Conservation (phyloP, 768 basidiomycete species). For the Galerina sulciceps region DNA sequence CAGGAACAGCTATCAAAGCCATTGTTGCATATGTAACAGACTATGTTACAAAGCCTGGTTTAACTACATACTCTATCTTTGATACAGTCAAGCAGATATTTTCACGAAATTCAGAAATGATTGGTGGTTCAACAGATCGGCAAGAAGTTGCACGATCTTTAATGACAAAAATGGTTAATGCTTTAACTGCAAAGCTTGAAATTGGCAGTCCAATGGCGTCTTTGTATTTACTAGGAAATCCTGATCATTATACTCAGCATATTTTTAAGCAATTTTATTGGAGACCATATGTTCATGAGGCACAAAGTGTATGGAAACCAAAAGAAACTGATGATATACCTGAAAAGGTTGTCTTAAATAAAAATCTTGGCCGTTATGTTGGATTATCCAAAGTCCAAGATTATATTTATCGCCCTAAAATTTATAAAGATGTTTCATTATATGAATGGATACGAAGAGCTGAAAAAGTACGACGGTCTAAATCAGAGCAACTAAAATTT, state of each 20-base stretch:
- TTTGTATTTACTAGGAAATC: conserved; percentile 37
- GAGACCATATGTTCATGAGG: conserved; percentile 32
- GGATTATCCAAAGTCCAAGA: conserved; percentile 32
- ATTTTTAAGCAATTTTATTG: conserved; percentile 36
- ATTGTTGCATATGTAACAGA: conserved; percentile 43
- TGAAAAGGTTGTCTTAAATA: conserved; percentile 24
- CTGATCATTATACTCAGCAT: conserved; percentile 44
- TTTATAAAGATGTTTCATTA: conserved; percentile 15
- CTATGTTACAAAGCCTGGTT: conserved; percentile 43
- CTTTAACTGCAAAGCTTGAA: conserved; percentile 35
- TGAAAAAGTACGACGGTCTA: neutral
- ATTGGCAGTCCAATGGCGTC: conserved; percentile 40
- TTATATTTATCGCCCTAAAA: conserved; percentile 31
- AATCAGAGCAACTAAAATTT: neutral
- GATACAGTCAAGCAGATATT: conserved; percentile 29
- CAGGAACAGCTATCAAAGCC: conserved; percentile 44
- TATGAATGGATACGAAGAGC: neutral
- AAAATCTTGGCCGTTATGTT: conserved; percentile 18
- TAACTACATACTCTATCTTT: conserved; percentile 45
- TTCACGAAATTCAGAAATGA: conserved; percentile 26
- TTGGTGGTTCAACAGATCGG: conserved; percentile 12
- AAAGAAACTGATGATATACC: neutral
- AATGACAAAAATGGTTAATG: conserved; percentile 37
- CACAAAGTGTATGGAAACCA: conserved; percentile 16
- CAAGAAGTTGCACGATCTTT: conserved; percentile 33